Base-by-base conservation (phyloP, 2,329 filamentous ascomycete species). In the Emmonsiellopsis sp. region DNA sequence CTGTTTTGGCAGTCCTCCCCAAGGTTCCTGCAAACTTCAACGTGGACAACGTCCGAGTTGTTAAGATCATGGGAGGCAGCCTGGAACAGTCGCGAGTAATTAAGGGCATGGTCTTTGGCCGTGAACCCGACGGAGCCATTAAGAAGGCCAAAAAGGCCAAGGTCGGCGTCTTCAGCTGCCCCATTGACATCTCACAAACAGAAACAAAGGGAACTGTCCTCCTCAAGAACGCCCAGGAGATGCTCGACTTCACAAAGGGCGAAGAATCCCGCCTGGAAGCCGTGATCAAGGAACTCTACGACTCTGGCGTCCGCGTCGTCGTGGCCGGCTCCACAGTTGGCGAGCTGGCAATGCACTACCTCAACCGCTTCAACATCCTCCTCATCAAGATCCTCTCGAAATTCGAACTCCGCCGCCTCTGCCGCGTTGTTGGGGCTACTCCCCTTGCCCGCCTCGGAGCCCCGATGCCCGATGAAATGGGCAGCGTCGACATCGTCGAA, bases 381-480 rank as follows among this genome's bases (percentile, higher is more conserved):
- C 85, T 93, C 66, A 92, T 98, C 78, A 95, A 95, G 74, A 86
- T 98, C 61, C 83, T 97, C 65, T 95, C 90, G 75, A 98, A 98
- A 74, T 98, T 97, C 66, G 93, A 98, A 75, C 83, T 98, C 56
- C 86, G 93, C 62, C 83, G 93, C 65, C 78, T 97, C 65, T 98
- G 94, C 80, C 86, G 93, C 58, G 93, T 98, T 27, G 92, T 97
- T 51, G 92, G 92, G 58, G 93, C 93, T 53, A 96, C 93, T 11
- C 93, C 93, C n/a, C 81, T 98, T 57, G 94, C 94, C 51, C 86
- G 93, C 63, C 79, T 98, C 47, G 93, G 93, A 59, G 93, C 94
- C 13, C 93, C 93, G 44, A 98, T 98, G 93, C 93, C 94, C n/a
- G 93, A 98, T 63, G 93, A 98, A 79, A 97, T 95, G 91, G 93